Evolutionary conservation across 2,329 filamentous ascomycete species (phyloP), one percentile per base, ranked within the genome.

Genomic region (Penicillium freii): DNA sequence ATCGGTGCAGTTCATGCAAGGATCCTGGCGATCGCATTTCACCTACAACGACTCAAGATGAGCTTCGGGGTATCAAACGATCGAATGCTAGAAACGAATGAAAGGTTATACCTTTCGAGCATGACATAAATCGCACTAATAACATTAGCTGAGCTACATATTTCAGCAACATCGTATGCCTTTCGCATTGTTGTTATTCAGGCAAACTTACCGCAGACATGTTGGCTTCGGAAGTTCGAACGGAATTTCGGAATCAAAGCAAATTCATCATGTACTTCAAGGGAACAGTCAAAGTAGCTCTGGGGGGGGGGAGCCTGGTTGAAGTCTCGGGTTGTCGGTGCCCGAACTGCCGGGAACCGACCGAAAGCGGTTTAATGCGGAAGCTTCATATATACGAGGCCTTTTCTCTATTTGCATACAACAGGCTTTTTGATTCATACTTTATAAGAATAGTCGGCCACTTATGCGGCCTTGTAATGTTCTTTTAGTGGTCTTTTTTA

Each of bases 1-100:
- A 54, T 77, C 80, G 34, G 68, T 56, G 55, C 80, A 81, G 57
- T 80, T 81, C 23, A 74, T 72, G 54, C 79, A 81, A 0, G 79
- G 79, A 5, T 67, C 64, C 13, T 59, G 62, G 25, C 73, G 73
- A 63, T 81, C 75, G 56, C 79, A 81, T 57, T 74, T 78, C 46
- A 78, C 71, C 65, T 79, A 31, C 11, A 15, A n/a, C 10, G 11
- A 39, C 11, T 23, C 4, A 2, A n/a, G 7, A 29, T 65, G 40
- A 55, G 48, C 21, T 29, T 19, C 7, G 6, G 10, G 2, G 1
- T 0, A 19, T 36, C 11, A 15, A 23, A 6, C 21, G 21, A 10
- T 25, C 7, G 10, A 5, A 19, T n/a, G 7, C 9, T 8, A 21
- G 11, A n/a, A 33, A 27, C 13, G 2, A 23, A 15, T 23, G 5